Conservation (phyloP, 2,329 filamentous ascomycete species). For the Cytospora paraplurivora region DNA sequence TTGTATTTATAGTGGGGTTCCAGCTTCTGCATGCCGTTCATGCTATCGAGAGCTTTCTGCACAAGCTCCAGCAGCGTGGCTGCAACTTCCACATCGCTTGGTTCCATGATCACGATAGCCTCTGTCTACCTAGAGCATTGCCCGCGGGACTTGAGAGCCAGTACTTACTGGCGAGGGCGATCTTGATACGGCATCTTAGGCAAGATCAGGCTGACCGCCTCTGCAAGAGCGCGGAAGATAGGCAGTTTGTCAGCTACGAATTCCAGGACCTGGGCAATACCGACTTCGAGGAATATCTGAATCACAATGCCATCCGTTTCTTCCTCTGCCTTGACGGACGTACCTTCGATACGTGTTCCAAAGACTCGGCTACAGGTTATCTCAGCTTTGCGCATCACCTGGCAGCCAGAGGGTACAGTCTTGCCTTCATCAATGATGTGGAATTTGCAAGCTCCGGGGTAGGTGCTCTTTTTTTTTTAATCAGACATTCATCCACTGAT, state of each 20-base stretch:
- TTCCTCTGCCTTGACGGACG: slow-evolving; percentile 68
- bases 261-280: slow-evolving; percentile 47
- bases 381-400: slow-evolving; percentile 58
- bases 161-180: slow-evolving; percentile 63
- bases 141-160: slow-evolving; percentile 42
- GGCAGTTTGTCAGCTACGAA: slow-evolving; percentile 37
- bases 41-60: slow-evolving; percentile 67
- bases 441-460: slow-evolving; percentile 67
- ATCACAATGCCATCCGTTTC: slow-evolving; percentile 61
- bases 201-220: slow-evolving; percentile 8
- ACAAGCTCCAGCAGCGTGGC: slow-evolving; percentile 60
- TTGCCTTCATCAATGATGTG: slow-evolving; percentile 65
- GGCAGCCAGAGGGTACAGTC: slow-evolving; percentile 57
- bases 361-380: slow-evolving; percentile 24
- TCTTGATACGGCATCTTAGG: slow-evolving; percentile 65
- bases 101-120: slow-evolving; percentile 58
- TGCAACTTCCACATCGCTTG: slow-evolving; percentile 74
- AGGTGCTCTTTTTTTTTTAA: slow-evolving; percentile 18
- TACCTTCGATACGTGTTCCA: slow-evolving; percentile 29
- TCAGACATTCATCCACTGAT: slow-evolving; percentile 10
- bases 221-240: neutral
- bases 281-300: slow-evolving; percentile 59
- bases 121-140: slow-evolving; percentile 55
- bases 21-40: slow-evolving; percentile 73
- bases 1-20: slow-evolving; percentile 53